Evolutionary conservation across 2,329 filamentous ascomycete genomes (phyloP).

Genomic region (Coleophoma eucalyptorum): DNA sequence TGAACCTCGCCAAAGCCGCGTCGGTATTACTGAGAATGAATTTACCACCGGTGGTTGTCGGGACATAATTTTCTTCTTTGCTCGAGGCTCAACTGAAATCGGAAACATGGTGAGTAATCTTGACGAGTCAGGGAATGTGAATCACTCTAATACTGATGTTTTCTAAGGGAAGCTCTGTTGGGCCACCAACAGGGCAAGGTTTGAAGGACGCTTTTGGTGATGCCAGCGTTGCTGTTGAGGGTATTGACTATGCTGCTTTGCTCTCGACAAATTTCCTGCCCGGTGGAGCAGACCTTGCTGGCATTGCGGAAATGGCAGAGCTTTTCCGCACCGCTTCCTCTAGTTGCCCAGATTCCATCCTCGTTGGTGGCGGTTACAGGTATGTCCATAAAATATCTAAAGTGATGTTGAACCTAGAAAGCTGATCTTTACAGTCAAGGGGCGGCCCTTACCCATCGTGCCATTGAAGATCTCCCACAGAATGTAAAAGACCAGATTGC

Average conservation of each 20-base stretch:
- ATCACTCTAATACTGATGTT: not conserved
- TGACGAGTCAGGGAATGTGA: not conserved
- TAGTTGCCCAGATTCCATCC: slow-evolving; percentile 29
- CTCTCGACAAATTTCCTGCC: slow-evolving; percentile 12
- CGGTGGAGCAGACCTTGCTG: slow-evolving; percentile 9
- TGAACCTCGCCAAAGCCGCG: not conserved
- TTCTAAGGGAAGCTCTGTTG: slow-evolving; percentile 20
- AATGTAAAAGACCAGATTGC: slow-evolving; percentile 24
- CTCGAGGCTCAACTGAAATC: slow-evolving; percentile 39
- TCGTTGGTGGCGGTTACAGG: slow-evolving; percentile 31
- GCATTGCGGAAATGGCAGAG: slow-evolving; percentile 9
- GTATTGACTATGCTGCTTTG: slow-evolving; percentile 22
- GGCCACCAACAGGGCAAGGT: slow-evolving; percentile 18
- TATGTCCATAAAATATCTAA: not conserved
- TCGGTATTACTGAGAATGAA: slow-evolving; percentile 15
- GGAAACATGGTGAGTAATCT: slow-evolving; percentile 37
- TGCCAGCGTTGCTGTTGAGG: slow-evolving; percentile 16
- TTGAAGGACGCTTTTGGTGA: slow-evolving; percentile 16
- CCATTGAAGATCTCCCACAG: slow-evolving; percentile 26
- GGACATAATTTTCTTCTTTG: slow-evolving; percentile 40
- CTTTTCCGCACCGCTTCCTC: slow-evolving; percentile 24
- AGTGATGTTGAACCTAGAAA: not conserved
- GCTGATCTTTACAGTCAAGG: slow-evolving; percentile 27
- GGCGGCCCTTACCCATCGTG: slow-evolving; percentile 33
- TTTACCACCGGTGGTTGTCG: slow-evolving; percentile 26